phyloP scores from a whole-genome alignment of 768 basidiomycete genomes.

The Peribolospora baueri region DNA sequence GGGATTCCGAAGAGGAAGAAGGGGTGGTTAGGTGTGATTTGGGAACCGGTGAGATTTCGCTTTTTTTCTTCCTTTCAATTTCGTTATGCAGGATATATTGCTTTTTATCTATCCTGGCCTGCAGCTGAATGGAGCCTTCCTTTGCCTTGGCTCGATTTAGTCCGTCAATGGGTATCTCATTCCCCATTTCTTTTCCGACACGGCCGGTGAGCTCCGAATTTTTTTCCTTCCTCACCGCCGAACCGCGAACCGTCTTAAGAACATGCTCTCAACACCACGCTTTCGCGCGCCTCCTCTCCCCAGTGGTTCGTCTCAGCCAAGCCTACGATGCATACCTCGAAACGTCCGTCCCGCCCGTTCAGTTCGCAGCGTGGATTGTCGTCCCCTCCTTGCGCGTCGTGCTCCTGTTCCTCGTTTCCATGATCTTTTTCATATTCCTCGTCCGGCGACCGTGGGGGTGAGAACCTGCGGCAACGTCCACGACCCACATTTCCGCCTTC shows the following conservation, averaged over 20 bases:
- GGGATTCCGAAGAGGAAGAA: too few relatives aligned
- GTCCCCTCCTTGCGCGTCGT: neutral
- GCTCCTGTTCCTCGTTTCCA: neutral
- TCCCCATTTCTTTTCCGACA: slow-evolving; percentile 6
- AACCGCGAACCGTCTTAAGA: too few relatives aligned
- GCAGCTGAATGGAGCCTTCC: neutral
- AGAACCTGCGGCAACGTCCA: too few relatives aligned
- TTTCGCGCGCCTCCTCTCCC: slow-evolving; percentile 5
- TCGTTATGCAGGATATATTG: too few relatives aligned
- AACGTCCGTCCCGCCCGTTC: neutral
- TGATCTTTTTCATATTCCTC: too few relatives aligned
- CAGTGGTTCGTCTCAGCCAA: neutral
- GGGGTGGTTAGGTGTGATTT: neutral
- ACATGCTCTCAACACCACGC: slow-evolving; percentile 1
- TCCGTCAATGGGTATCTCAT: slow-evolving; percentile 1
- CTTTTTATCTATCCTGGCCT: neutral
- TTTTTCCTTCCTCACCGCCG: neutral
- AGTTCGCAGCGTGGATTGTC: slow-evolving; percentile 5
- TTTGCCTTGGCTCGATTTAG: neutral
- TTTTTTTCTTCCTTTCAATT: too few relatives aligned
- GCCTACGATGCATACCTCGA: too few relatives aligned
- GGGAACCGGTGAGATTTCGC: neutral
- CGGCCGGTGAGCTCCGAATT: neutral
- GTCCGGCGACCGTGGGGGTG: too few relatives aligned
- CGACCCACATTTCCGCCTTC: too few relatives aligned